These are phyloP conservation scores for Saccharum spontaneum DNA, from an alignment of 176 grass and related monocot species.

Conservation along the genomic window DNA sequence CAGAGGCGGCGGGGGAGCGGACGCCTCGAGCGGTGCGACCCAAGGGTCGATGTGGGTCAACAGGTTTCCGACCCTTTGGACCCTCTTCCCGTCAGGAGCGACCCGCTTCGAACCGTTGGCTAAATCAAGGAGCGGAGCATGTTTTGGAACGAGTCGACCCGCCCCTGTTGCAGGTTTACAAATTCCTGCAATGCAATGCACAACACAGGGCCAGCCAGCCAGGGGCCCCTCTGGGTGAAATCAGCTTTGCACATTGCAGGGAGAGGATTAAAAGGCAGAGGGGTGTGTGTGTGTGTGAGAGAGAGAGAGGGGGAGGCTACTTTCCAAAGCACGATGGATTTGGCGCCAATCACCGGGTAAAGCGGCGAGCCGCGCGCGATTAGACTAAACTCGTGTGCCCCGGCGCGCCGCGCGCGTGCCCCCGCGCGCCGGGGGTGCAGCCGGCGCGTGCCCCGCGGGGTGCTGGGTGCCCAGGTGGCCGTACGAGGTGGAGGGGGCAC, in stretches of 20 bases:
- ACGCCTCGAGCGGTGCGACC: no score
- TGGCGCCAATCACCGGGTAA: not conserved
- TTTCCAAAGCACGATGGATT: not conserved
- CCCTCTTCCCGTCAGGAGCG: no score
- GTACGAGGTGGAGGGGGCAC: not conserved
- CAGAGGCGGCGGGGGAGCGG: no score
- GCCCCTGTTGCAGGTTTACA: no score
- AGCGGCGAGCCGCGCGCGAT: not conserved
- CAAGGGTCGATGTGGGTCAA: no score
- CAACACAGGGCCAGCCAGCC: not conserved
- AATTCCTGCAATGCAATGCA: not conserved
- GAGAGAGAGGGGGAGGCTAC: not conserved
- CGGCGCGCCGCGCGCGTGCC: conserved; percentile 36
- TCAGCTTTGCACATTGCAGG: conserved; percentile 8
- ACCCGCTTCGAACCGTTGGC: no score
- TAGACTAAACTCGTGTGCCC: conserved; percentile 22
- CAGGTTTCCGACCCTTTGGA: no score
- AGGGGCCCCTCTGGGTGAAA: not conserved
- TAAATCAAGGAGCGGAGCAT: no score
- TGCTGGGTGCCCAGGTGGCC: conserved; percentile 20
- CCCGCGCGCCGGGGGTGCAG: not conserved
- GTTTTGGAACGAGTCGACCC: no score
- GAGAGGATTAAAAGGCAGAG: not conserved
- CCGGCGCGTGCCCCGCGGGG: conserved; percentile 23
- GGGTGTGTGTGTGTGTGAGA: no score